These are phyloP conservation scores for Rhynchospora tenuis DNA, from an alignment of 176 grass and related monocot species.

Conservation along the genomic window DNA sequence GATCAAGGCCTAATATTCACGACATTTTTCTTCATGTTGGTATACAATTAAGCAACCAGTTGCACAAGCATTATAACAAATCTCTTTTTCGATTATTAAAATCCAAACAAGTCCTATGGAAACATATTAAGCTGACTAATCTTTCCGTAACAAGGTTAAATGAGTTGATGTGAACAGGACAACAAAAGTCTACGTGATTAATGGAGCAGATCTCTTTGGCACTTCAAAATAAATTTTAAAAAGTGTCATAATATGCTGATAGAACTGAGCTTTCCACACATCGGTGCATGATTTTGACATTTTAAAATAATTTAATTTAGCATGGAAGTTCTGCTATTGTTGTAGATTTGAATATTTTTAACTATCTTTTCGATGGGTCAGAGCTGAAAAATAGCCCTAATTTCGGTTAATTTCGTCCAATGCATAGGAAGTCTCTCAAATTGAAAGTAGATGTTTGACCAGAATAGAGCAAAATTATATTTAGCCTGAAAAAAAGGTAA, in stretches of 20 bases:
- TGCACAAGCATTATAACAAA: neutral
- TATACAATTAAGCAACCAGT: too few relatives aligned
- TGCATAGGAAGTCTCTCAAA: neutral
- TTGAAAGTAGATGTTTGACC: neutral
- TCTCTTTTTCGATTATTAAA: neutral
- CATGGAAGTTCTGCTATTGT: neutral
- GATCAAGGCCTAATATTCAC: too few relatives aligned
- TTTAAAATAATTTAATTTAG: neutral
- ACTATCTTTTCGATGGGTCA: neutral
- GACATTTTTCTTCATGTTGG: too few relatives aligned
- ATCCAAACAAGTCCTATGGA: too few relatives aligned
- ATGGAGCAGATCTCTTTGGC: neutral
- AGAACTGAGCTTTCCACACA: slow-evolving; percentile 13
- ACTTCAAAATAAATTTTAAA: neutral
- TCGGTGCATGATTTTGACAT: slow-evolving; percentile 7
- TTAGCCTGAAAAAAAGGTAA: neutral
- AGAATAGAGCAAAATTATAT: neutral
- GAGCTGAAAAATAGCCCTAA: neutral
- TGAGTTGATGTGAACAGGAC: neutral
- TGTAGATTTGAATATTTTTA: neutral
- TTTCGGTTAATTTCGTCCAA: neutral
- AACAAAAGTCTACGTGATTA: slow-evolving; percentile 15
- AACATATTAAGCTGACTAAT: too few relatives aligned
- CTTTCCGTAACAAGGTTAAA: neutral
- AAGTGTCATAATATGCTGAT: neutral